These are phyloP conservation scores for Alternaria ethzedia DNA, from an alignment of 2,329 filamentous ascomycete genomes.

Conservation along the genomic window DNA sequence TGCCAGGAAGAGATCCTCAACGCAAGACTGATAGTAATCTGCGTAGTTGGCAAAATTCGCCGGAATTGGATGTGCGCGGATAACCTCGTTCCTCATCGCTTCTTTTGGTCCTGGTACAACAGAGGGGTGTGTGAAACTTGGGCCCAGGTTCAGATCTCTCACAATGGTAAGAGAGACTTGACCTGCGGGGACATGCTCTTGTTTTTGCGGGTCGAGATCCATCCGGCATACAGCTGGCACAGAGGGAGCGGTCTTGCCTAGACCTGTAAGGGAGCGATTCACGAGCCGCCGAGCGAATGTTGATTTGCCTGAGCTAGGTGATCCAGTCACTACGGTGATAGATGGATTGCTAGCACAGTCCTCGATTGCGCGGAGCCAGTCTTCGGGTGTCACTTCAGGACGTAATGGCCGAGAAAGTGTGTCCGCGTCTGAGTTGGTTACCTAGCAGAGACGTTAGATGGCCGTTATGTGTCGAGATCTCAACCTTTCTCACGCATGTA, in stretches of 20 bases:
- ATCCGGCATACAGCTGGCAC: slow-evolving; percentile 62
- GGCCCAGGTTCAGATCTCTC: slow-evolving; percentile 66
- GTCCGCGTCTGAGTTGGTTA: slow-evolving; percentile 37
- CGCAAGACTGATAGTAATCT: slow-evolving; percentile 70
- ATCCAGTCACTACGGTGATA: slow-evolving; percentile 68
- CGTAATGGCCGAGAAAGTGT: slow-evolving; percentile 35
- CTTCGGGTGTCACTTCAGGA: slow-evolving; percentile 65
- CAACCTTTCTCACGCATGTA: background rate
- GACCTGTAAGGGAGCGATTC: slow-evolving; percentile 69
- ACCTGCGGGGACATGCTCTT: slow-evolving; percentile 74
- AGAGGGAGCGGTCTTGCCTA: slow-evolving; percentile 34
- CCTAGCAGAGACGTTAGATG: slow-evolving; percentile 19
- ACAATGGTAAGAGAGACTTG: slow-evolving; percentile 72
- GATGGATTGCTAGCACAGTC: slow-evolving; percentile 44
- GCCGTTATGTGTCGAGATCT: background rate
- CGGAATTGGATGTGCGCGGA: slow-evolving; percentile 72
- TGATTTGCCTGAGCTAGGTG: slow-evolving; percentile 77
- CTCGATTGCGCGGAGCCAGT: slow-evolving; percentile 54
- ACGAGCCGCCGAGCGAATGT: slow-evolving; percentile 71
- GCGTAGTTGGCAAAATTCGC: slow-evolving; percentile 70
- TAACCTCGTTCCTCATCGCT: slow-evolving; percentile 45
- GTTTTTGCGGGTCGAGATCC: slow-evolving; percentile 79
- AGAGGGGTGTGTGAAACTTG: slow-evolving; percentile 68
- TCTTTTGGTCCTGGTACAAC: slow-evolving; percentile 23
- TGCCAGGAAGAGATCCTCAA: slow-evolving; percentile 65